phyloP scores from a whole-genome alignment of 108 stramenopile genomes.

The Conticribra guillardii region DNA sequence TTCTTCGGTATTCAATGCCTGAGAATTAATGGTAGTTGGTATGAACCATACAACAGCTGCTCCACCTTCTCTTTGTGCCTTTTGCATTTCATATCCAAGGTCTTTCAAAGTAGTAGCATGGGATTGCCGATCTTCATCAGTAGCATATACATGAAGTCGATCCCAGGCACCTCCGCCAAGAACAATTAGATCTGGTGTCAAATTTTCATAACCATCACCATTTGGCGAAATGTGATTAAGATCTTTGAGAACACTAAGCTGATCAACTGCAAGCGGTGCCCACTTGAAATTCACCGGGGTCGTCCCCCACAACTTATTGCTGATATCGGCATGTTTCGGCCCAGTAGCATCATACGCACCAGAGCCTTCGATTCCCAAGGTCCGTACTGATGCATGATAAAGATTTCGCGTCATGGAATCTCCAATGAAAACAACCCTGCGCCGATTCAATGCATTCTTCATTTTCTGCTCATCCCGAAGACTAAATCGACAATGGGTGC shows the following conservation, averaged over 20 bases:
- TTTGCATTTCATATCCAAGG: slow-evolving; percentile 52
- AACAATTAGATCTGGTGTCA: slow-evolving; percentile 62
- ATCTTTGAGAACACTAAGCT: slow-evolving; percentile 49
- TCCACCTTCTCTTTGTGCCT: slow-evolving; percentile 32
- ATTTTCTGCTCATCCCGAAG: slow-evolving; percentile 63
- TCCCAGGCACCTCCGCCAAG: slow-evolving; percentile 90
- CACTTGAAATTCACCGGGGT: slow-evolving; percentile 72
- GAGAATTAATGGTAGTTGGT: slow-evolving; percentile 86
- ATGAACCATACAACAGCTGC: slow-evolving; percentile 76
- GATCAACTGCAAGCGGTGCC: slow-evolving; percentile 75
- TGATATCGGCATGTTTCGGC: slow-evolving; percentile 66
- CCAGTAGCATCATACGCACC: slow-evolving; percentile 79
- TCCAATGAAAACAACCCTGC: slow-evolving; percentile 75
- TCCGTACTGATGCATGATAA: slow-evolving; percentile 70
- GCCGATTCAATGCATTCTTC: slow-evolving; percentile 52
- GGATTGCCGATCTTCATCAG: slow-evolving; percentile 62
- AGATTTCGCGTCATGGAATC: slow-evolving; percentile 82
- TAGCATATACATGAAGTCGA: slow-evolving; percentile 64
- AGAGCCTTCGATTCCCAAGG: slow-evolving; percentile 64
- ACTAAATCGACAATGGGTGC: slow-evolving; percentile 72
- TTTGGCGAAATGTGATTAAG: slow-evolving; percentile 29
- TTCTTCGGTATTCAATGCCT: slow-evolving; percentile 70
- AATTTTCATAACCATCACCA: slow-evolving; percentile 2
- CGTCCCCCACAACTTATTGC: slow-evolving; percentile 35
- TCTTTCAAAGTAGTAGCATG: slow-evolving; percentile 48